phyloP scores from a whole-genome alignment of 139 green algal species.

The Tetraselmis striata region DNA sequence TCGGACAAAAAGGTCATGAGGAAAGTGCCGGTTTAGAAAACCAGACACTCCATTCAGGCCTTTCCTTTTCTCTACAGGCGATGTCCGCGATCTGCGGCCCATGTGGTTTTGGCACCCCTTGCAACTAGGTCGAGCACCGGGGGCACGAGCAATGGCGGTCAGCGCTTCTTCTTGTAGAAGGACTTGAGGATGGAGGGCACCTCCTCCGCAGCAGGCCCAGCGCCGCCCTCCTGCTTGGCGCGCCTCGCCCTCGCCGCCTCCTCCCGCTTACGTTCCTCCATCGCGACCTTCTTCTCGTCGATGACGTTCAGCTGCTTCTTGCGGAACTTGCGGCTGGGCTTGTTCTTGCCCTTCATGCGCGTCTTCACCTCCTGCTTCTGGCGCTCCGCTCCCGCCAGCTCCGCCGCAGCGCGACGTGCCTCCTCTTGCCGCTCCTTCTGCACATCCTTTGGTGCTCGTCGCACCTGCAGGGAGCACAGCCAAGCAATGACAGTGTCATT shows the following conservation, averaged over 20 bases:
- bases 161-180: not conserved
- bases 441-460: slow-evolving; percentile 68
- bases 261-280: slow-evolving; percentile 25
- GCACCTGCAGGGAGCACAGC: slow-evolving; percentile 47
- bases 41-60: too few relatives aligned
- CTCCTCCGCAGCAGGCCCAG: not conserved
- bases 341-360: slow-evolving; percentile 91
- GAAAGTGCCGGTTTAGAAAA: too few relatives aligned
- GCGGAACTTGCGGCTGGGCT: slow-evolving; percentile 58
- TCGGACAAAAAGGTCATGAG: too few relatives aligned
- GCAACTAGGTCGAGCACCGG: too few relatives aligned
- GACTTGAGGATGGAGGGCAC: not conserved
- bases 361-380: slow-evolving; percentile 59
- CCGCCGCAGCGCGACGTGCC: slow-evolving; percentile 30
- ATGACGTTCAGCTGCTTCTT: slow-evolving; percentile 93
- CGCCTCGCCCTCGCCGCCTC: not conserved
- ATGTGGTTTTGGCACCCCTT: too few relatives aligned
- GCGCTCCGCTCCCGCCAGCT: slow-evolving; percentile 20
- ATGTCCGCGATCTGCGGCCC: too few relatives aligned
- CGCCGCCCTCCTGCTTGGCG: not conserved
- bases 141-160: too few relatives aligned
- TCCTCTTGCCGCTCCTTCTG: slow-evolving; percentile 41
- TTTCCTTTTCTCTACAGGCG: too few relatives aligned
- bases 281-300: slow-evolving; percentile 48
- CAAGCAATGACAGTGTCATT: not conserved